phyloP scores from a whole-genome alignment of 2,329 filamentous ascomycete species.

The Penicillium sp. region DNA sequence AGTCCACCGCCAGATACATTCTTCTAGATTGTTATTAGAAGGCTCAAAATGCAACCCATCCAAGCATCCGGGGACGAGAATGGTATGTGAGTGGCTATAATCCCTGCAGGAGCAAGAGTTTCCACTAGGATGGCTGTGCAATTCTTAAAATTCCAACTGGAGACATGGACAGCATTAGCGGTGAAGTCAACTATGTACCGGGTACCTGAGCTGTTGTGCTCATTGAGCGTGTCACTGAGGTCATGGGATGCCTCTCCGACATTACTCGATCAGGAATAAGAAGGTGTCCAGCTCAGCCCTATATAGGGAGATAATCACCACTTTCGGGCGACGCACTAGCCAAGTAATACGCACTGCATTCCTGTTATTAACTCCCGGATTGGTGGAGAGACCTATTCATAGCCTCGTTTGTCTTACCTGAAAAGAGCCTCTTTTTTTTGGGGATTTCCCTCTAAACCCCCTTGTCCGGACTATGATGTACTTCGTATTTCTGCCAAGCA shows the following conservation, averaged over 20 bases:
- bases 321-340: background rate
- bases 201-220: conserved; percentile 9
- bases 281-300: conserved; percentile 6
- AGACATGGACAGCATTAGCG: conserved; percentile 14
- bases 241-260: background rate
- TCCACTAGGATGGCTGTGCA: conserved; percentile 13
- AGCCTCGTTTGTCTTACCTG: conserved; percentile 3
- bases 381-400: conserved; percentile 3
- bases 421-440: conserved; percentile 3
- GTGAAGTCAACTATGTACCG: conserved; percentile 12
- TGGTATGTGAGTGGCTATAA: conserved; percentile 11
- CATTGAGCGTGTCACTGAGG: background rate
- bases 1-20: conserved; percentile 21
- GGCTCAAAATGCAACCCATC: conserved; percentile 17
- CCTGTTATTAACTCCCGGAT: background rate
- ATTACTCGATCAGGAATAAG: conserved; percentile 7
- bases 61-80: conserved; percentile 17
- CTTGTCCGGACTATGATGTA: background rate
- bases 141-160: conserved; percentile 15
- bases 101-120: conserved; percentile 10
- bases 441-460: background rate
- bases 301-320: background rate
- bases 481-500: background rate
- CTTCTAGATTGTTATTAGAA: conserved; percentile 28
- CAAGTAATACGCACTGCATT: background rate